phyloP scores from a whole-genome alignment of 1,139 yeast species.

The Suhomyces bolitotheri region DNA sequence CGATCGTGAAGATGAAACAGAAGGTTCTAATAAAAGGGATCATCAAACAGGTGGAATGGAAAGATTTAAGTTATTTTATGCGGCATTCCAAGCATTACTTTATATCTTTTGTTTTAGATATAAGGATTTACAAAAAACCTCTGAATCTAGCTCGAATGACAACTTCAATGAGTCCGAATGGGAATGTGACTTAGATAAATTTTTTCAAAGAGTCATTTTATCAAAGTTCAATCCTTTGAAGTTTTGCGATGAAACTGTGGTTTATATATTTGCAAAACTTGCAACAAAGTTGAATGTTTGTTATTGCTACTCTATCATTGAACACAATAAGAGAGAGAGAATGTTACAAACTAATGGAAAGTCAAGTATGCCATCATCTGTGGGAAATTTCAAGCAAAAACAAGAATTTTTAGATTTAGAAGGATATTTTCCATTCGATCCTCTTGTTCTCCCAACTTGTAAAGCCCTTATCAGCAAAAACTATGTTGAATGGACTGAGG shows the following conservation, averaged over 20 bases:
- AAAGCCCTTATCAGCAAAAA: conserved; percentile 51
- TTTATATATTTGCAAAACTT: conserved; percentile 87
- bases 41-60: conserved; percentile 60
- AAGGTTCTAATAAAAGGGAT: conserved; percentile 12
- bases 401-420: conserved; percentile 87
- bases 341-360: conserved; percentile 39
- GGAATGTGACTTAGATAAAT: conserved; percentile 83
- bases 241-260: conserved; percentile 92
- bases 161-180: conserved; percentile 46
- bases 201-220: conserved; percentile 82
- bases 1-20: conserved; percentile 33
- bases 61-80: conserved; percentile 81
- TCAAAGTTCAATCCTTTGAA: conserved; percentile 92
- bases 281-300: conserved; percentile 89
- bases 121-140: conserved; percentile 49
- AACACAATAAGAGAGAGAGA: conserved; percentile 77
- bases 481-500: conserved; percentile 73
- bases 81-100: conserved; percentile 88
- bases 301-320: conserved; percentile 90
- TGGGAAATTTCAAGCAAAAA: conserved; percentile 48
- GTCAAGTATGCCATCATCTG: conserved; percentile 30
- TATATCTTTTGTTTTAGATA: conserved; percentile 92
- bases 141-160: conserved; percentile 19
- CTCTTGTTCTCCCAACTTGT: conserved; percentile 69
- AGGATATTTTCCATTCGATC: conserved; percentile 95